A percentile compares a stretch with the other conserved stretches of the same genome.
phyloP scores from a whole-genome alignment of 1,284 basidiomycete species.

The Boletellus deceptivus region DNA sequence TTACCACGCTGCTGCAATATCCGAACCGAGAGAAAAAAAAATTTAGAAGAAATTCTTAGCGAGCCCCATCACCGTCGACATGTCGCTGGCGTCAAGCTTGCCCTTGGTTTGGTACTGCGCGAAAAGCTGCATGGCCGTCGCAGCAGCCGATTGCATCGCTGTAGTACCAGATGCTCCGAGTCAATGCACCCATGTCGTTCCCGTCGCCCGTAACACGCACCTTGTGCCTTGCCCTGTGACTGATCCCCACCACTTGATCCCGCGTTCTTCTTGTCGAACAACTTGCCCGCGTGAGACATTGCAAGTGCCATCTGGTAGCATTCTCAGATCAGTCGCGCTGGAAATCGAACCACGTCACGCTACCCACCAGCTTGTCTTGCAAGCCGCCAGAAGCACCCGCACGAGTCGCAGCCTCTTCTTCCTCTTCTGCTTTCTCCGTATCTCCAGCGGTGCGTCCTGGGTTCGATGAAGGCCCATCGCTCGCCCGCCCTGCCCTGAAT shows the following conservation, averaged over 20 bases:
- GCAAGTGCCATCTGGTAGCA: slow-evolving; percentile 26
- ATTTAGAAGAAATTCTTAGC: slow-evolving; percentile 26
- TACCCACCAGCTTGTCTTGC: slow-evolving; percentile 34
- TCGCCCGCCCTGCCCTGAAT: slow-evolving; percentile 9
- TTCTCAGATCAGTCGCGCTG: slow-evolving; percentile 2
- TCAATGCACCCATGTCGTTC: background rate
- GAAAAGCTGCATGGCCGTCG: slow-evolving; percentile 32
- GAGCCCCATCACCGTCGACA: slow-evolving; percentile 27
- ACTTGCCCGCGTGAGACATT: slow-evolving; percentile 35
- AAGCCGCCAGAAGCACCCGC: slow-evolving; percentile 17
- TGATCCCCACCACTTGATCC: slow-evolving; percentile 16
- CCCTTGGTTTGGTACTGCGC: slow-evolving; percentile 28
- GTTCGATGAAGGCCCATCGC: slow-evolving; percentile 4
- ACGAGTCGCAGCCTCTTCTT: slow-evolving; percentile 1
- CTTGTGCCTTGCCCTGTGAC: slow-evolving; percentile 28
- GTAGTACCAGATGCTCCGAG: background rate
- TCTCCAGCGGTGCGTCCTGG: background rate
- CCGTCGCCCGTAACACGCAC: slow-evolving; percentile 9
- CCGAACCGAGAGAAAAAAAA: background rate
- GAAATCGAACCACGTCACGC: background rate
- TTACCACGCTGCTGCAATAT: no score
- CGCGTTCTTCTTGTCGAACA: slow-evolving; percentile 35
- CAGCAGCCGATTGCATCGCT: slow-evolving; percentile 36
- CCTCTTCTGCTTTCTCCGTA: slow-evolving; percentile 12
- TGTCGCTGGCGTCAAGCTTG: slow-evolving; percentile 30